phyloP scores from a whole-genome alignment of 495 filamentous ascomycete species.

The Oidiodendron maius region DNA sequence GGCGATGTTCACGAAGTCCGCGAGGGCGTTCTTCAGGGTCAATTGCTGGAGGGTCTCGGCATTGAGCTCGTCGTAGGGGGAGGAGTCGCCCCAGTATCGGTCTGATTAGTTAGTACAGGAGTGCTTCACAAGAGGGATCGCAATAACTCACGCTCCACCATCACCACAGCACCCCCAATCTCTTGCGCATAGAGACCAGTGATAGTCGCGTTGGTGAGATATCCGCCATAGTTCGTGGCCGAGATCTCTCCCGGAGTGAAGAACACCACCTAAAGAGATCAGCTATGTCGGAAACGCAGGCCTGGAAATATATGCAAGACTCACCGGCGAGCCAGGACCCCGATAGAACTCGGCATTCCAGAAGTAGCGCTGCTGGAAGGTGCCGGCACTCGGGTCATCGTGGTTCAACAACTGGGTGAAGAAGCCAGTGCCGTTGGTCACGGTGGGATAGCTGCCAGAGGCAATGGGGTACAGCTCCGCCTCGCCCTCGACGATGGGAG shows the following conservation, averaged over 20 bases:
- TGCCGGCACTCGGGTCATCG: slow-evolving; percentile 41
- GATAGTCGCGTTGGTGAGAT: slow-evolving; percentile 42
- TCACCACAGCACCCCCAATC: slow-evolving; percentile 48
- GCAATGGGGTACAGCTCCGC: background rate
- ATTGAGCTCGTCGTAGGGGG: slow-evolving; percentile 49
- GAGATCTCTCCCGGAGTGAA: slow-evolving; percentile 54
- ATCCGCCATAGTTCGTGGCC: slow-evolving; percentile 43
- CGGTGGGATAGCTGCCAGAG: background rate
- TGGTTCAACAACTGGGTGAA: slow-evolving; percentile 54
- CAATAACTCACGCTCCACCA: slow-evolving; percentile 46
- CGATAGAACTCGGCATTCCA: slow-evolving; percentile 43
- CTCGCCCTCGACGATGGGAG: slow-evolving; percentile 13
- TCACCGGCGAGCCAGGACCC: slow-evolving; percentile 49
- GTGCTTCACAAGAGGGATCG: background rate
- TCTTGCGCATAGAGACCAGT: slow-evolving; percentile 47
- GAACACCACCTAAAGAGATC: slow-evolving; percentile 36
- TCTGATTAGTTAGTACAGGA: slow-evolving; percentile 26
- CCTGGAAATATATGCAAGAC: background rate
- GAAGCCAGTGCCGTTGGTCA: slow-evolving; percentile 14
- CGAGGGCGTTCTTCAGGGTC: slow-evolving; percentile 56
- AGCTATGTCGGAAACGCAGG: slow-evolving; percentile 1
- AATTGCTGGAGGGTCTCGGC: slow-evolving; percentile 53
- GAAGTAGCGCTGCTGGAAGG: slow-evolving; percentile 49
- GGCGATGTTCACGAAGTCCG: slow-evolving; percentile 59
- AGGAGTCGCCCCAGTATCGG: slow-evolving; percentile 57